Percentiles rank a stretch among this genome's conserved stretches.
Conservation (phyloP, 2,329 filamentous ascomycete genomes). For the Cytospora chrysosperma region DNA sequence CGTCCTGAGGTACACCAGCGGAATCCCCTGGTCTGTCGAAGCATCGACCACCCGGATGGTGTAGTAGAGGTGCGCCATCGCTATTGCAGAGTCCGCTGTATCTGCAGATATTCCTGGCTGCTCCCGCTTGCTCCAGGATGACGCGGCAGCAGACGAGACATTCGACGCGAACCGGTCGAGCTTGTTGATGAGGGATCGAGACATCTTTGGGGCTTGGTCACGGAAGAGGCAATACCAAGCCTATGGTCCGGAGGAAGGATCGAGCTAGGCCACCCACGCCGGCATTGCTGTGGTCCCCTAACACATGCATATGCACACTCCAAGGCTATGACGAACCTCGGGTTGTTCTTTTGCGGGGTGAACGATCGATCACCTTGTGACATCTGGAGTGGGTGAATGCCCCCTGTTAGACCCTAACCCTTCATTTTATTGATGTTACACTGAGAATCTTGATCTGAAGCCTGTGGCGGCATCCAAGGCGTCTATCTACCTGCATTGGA, state of each 20-base stretch:
- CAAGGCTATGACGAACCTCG: no score
- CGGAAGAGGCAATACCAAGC: background rate
- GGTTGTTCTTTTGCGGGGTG: background rate
- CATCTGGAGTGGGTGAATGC: background rate
- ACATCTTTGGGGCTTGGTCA: background rate
- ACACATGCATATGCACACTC: background rate
- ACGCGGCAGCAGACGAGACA: slow-evolving; percentile 8
- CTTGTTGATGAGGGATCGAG: slow-evolving; percentile 11
- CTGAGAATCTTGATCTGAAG: background rate
- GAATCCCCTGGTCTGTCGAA: slow-evolving; percentile 14
- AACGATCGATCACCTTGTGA: no score
- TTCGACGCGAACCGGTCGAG: slow-evolving; percentile 19
- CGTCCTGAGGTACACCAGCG: slow-evolving; percentile 19
- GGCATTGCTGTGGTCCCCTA: background rate
- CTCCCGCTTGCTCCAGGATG: slow-evolving; percentile 2
- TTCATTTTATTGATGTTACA: background rate
- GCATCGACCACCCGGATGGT: slow-evolving; percentile 20
- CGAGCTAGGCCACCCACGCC: background rate
- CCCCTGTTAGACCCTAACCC: background rate
- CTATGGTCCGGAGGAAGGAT: background rate
- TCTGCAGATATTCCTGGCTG: background rate
- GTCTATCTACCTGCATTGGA: background rate
- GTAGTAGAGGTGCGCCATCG: slow-evolving; percentile 14
- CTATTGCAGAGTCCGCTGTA: background rate
- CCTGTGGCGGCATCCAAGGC: background rate